Base-by-base conservation (phyloP, 441 rosid genomes). In the Raphanus hybrid region DNA sequence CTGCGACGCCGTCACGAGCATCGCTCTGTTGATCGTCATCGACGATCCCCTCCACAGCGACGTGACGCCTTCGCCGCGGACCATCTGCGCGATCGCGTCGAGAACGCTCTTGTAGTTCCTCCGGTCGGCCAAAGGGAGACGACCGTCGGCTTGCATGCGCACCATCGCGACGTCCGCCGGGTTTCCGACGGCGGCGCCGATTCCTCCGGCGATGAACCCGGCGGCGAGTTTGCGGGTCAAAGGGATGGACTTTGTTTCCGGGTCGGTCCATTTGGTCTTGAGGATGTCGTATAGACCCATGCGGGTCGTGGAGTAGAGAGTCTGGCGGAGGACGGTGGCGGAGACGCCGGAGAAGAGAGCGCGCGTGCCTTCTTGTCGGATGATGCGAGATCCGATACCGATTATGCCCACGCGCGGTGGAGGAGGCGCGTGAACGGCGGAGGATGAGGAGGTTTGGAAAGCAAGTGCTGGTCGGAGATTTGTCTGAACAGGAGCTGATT, bases 141-240 rank as follows among this genome's bases (percentile, higher is more conserved):
- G 83, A 0, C 94, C 97, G 64, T 93, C 97, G 3, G 96, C 94
- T 74, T 93, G 94, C 98, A 93, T 93, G 41, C 97, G 75, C 10
- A 93, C 96, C 98, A 93, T 91, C 0, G 97, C 94, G 34, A 93
- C 93, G 43, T 93, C 97, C 2, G 97, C 97, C 0, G 96, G 98
- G 41, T 90, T 93, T 0, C 97, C 97, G 0, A 91, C 94, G 3
- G 91, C 84, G 0, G 97, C 96, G 1, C 98, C 96, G 10, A 93
- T 59, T 1, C 86, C 97, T 32, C 97, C 97, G 79, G 97, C 90
- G 41, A 90, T 74, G 1, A 87, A 69, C 0, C 97, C 97, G 39
- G 95, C 95, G 0, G 84, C 48, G 66, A 90, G 82, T 68, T 90
- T 91, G 0, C 80, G 64, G 4, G 71, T 8, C 20, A 91, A 69